Percentiles rank a stretch among this genome's conserved stretches.
Evolutionary conservation across 1,284 basidiomycete species (phyloP).

Genomic region (Apiotrichum sp.): DNA sequence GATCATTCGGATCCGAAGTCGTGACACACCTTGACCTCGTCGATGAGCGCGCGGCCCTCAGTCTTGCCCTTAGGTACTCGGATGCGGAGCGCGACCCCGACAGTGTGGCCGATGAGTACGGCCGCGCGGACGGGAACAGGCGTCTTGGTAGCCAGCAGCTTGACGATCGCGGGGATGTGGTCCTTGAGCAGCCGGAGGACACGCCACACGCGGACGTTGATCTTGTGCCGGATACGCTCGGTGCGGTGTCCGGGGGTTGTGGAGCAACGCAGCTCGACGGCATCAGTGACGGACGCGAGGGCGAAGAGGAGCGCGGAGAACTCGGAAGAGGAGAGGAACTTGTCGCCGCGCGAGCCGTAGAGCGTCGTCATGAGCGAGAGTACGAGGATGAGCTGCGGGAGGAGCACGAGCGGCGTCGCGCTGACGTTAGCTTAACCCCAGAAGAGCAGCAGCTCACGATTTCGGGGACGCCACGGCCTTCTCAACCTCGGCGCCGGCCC

Average conservation of each 20-base stretch:
- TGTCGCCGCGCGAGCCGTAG: conserved; percentile 18
- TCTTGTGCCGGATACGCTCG: conserved; percentile 28
- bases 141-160: conserved; percentile 27
- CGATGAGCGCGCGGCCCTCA: conserved; percentile 22
- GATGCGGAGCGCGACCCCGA: conserved; percentile 36
- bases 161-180: conserved; percentile 28
- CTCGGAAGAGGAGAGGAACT: conserved; percentile 24
- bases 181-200: conserved; percentile 28
- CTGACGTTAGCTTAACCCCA: conserved; percentile 7
- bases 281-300: conserved; percentile 36
- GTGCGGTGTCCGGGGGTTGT: background rate
- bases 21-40: conserved; percentile 27
- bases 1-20: background rate
- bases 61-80: conserved; percentile 19
- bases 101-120: conserved; percentile 36
- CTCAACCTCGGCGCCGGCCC: conserved; percentile 33
- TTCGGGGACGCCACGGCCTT: conserved; percentile 21
- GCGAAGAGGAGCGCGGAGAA: conserved; percentile 33
- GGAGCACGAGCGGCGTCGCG: conserved; percentile 24
- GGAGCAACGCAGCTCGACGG: conserved; percentile 21
- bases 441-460: conserved; percentile 2
- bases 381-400: conserved; percentile 34
- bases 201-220: conserved; percentile 36
- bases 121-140: conserved; percentile 25
- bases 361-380: conserved; percentile 31